Base-by-base conservation (phyloP, 345 rosid genomes). In the Pistacia integerrima region DNA sequence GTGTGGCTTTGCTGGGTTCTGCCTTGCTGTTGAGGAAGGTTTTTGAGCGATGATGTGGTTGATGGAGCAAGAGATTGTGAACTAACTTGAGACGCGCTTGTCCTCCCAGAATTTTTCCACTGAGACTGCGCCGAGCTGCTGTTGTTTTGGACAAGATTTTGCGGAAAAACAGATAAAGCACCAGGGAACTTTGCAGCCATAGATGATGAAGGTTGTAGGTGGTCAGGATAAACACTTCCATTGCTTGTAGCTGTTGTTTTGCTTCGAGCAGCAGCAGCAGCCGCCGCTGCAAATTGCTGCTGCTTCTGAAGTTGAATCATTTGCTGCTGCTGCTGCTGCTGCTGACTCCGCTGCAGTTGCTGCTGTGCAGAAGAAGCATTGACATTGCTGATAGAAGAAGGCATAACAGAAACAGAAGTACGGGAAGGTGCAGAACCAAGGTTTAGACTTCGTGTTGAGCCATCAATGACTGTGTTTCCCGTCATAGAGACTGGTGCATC, bases 41-140 rank as follows among this genome's bases (percentile, higher is more conserved):
- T 88, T 78, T 92, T 91, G 1, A 83, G 84, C 5, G 95, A 79
- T 4, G 97, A 80, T 14, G 94, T 79, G 3, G 89, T 69, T 12
- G 91, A 72, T 28, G 97, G 82, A 28, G 90, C 58, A 4, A 88
- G 74, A 25, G 96, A 82, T 13, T 91, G 78, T 28, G 96, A 84
- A 64, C 92, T 84, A 64, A 80, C 85, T 79, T 85, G 97, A 68
- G 94, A 76, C 13, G 86, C 73, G 20, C 87, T 67, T 16, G 91
- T 77, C 80, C 94, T 88, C 22, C 73, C 80, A 62, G 97, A 84
- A 86, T 83, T 90, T 83, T 92, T 96, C 99, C 99, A 94, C 75
- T 88, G 99, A 63, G 92, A 85, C 63, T 92, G 98, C 63, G 72
- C 84, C 33, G 90, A 92, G 78, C 82, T 83, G 61, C 82, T 81